Conservation (phyloP, 768 basidiomycete species). For the Kwoniella mangroviensis region DNA sequence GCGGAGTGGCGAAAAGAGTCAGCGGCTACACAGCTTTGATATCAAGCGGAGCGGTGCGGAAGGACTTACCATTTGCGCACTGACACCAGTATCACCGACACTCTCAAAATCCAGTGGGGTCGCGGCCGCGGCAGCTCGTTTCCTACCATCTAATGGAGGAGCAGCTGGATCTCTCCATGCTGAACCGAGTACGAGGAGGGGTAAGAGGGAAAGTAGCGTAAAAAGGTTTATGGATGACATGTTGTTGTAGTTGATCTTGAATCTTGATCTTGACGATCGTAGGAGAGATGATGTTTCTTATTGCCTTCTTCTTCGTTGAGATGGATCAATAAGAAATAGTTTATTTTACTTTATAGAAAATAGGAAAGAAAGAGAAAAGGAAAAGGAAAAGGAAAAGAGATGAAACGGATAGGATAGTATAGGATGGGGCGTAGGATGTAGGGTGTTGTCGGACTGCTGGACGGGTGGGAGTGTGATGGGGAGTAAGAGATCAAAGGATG, state of each 20-base stretch:
- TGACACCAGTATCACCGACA: conserved; percentile 53
- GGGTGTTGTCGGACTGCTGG: background rate
- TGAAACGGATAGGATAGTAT: background rate
- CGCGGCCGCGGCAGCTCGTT: conserved; percentile 18
- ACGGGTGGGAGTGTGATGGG: background rate
- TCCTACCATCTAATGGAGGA: conserved; percentile 10
- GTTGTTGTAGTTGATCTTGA: background rate
- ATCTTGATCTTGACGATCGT: background rate
- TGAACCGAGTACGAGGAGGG: conserved; percentile 38
- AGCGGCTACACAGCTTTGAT: no score
- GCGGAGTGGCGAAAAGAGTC: background rate
- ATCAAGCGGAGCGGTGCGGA: no score
- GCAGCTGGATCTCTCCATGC: conserved; percentile 19
- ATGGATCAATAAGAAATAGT: conserved; percentile 7
- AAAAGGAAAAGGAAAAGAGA: background rate
- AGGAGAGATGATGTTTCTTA: background rate
- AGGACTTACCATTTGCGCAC: conserved; percentile 57
- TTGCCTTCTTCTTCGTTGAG: conserved; percentile 28
- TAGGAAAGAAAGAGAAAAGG: background rate
- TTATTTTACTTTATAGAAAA: background rate
- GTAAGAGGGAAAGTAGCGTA: conserved; percentile 35
- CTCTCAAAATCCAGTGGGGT: conserved; percentile 40
- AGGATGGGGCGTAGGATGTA: background rate
- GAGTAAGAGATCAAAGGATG: conserved; percentile 3
- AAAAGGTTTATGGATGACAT: conserved; percentile 20